Evolutionary conservation across 441 rosid genomes (phyloP), one percentile per base, ranked within the genome.

Genomic region (Adansonia rubrostipa): DNA sequence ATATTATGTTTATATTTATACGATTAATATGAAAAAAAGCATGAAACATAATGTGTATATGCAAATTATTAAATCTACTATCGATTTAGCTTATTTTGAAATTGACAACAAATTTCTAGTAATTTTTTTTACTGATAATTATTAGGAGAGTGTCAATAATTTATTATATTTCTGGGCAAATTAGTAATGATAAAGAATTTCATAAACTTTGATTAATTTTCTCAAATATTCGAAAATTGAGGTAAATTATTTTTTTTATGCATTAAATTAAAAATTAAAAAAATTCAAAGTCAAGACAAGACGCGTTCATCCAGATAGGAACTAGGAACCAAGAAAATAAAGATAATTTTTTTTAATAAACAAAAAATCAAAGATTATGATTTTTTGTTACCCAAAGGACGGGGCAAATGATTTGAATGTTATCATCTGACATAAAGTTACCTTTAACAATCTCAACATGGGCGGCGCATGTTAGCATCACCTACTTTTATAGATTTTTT

Each of bases 391-490:
- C 8, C 40, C 10, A 19, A 11, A 68, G 4, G 36, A 17, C 70
- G 61, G 74, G 74, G 45, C 14, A 71, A 36, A n/a, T 66, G 19
- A 63, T 58, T 60, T 63, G 28, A 50, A 42, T 42, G 51, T 42
- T 3, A 2, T 24, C 17, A 36, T 28, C 66, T 1, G 6, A 28
- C 44, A 28, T 2, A 44, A 61, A 9, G 53, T 51, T 45, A 54
- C 53, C 0, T 19, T 22, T 54, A 22, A 19, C 44, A 57, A 1
- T 15, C 0, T 17, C 53, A 33, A 24, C 73, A n/a, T 4, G 0
- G 45, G 1, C 2, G 50, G 89, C 76, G 83, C 79, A 64, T 40
- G 73, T 75, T 77, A 76, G 79, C 67, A 20, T 28, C 62, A 71
- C 61, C 67, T 10, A 66, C 50, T 54, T 36, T 77, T 58, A 42